Percentiles rank a stretch among this genome's conserved stretches.
phyloP scores from a whole-genome alignment of 2,329 filamentous ascomycete species.

The Leptographium procerum region DNA sequence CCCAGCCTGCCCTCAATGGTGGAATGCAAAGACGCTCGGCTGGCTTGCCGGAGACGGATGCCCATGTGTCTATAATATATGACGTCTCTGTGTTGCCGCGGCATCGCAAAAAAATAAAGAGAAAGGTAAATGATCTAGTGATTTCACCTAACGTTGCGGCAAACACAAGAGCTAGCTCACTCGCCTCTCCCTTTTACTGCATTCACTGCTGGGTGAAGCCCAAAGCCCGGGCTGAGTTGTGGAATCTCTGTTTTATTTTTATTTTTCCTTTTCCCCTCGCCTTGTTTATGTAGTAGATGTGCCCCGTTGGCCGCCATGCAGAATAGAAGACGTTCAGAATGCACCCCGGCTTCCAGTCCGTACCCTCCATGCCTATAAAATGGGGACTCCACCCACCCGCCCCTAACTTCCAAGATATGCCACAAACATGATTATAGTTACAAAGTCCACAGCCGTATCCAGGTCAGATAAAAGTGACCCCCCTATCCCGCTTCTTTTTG shows the following conservation, averaged over 20 bases:
- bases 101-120: no score
- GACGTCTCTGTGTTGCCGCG: no score
- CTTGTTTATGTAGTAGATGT: neutral
- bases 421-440: constrained; percentile 1
- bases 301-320: constrained; percentile 5
- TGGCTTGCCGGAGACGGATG: no score
- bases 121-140: no score
- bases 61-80: no score
- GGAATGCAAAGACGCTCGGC: no score
- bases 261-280: neutral
- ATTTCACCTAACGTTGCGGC: no score
- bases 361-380: neutral
- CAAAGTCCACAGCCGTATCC: neutral
- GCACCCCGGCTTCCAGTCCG: neutral
- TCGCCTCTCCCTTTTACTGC: no score
- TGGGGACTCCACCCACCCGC: neutral
- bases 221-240: neutral
- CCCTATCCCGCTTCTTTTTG: neutral
- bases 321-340: constrained; percentile 2
- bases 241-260: neutral
- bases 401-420: neutral
- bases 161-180: no score
- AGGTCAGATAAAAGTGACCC: neutral
- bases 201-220: no score
- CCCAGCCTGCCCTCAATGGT: neutral